A percentile compares a stretch with the other conserved stretches of the same genome.
Evolutionary conservation across 345 rosid genomes (phyloP).

Genomic region (Melaleuca alternifolia): DNA sequence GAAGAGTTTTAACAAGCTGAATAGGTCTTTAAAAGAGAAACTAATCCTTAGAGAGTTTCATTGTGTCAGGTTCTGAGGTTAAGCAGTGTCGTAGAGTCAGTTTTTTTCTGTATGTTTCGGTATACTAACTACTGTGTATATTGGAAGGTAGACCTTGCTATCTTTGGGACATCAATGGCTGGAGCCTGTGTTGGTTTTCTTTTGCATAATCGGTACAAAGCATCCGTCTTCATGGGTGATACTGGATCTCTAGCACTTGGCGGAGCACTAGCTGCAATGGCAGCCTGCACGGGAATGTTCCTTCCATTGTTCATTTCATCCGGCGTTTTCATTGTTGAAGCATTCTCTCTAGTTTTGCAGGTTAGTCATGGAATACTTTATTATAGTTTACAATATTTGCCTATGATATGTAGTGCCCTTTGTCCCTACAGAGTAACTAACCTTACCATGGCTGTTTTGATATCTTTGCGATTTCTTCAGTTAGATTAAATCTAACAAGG

Average conservation of each 20-base stretch:
- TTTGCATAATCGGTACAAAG: constrained; percentile 72
- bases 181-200: constrained; percentile 94
- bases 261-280: constrained; percentile 94
- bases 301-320: constrained; percentile 74
- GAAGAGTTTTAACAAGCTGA: not conserved
- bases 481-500: not conserved
- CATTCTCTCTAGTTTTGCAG: constrained; percentile 56
- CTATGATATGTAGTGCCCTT: not conserved
- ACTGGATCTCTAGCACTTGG: constrained; percentile 87
- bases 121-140: not conserved
- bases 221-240: constrained; percentile 75
- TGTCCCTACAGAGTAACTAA: not conserved
- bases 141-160: constrained; percentile 48
- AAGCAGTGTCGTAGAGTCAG: not conserved
- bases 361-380: constrained; percentile 12
- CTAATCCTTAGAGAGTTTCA: not conserved
- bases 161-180: constrained; percentile 94
- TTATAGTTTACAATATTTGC: not conserved
- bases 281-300: constrained; percentile 93
- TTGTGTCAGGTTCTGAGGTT: not conserved
- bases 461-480: not conserved
- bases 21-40: not conserved
- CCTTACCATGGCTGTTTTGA: not conserved
- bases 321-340: constrained; percentile 65
- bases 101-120: not conserved